Conservation (phyloP, 2,329 filamentous ascomycete species). For the Bimuria novae-zelandiae region DNA sequence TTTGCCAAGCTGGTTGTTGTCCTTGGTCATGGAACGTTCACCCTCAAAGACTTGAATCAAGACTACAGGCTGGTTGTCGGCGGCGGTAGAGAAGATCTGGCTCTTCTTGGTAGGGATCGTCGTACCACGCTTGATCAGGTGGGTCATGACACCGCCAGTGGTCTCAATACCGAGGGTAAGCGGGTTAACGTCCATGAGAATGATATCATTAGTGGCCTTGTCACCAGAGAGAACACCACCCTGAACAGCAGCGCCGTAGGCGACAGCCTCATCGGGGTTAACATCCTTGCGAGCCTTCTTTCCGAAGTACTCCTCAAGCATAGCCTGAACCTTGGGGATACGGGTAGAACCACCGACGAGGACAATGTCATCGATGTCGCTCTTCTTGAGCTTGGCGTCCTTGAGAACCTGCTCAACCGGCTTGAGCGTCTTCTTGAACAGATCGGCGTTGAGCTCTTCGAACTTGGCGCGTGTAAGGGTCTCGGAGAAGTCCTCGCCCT, state of each 20-base stretch:
- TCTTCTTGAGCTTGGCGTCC: slow-evolving; percentile 97
- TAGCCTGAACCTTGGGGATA: slow-evolving; percentile 95
- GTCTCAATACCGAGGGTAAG: slow-evolving; percentile 97
- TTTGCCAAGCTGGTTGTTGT: slow-evolving; percentile 93
- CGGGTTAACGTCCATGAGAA: slow-evolving; percentile 97
- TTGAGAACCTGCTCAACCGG: slow-evolving; percentile 98
- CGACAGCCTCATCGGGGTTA: slow-evolving; percentile 98
- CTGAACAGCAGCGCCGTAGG: slow-evolving; percentile 96
- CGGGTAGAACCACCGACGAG: slow-evolving; percentile 97
- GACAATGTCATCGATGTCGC: slow-evolving; percentile 93
- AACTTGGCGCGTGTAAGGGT: slow-evolving; percentile 98
- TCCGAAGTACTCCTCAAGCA: slow-evolving; percentile 96
- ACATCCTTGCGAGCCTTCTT: slow-evolving; percentile 99
- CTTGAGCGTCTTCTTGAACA: slow-evolving; percentile 99
- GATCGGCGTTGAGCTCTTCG: slow-evolving; percentile 97
- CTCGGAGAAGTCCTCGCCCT: slow-evolving; percentile 98
- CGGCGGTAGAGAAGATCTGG: slow-evolving; percentile 96
- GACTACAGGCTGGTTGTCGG: slow-evolving; percentile 95
- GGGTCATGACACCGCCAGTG: slow-evolving; percentile 96
- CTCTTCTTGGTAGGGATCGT: slow-evolving; percentile 95
- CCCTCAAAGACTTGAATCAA: slow-evolving; percentile 95
- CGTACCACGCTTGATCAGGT: slow-evolving; percentile 92
- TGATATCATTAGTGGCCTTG: slow-evolving; percentile 75
- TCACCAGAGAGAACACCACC: slow-evolving; percentile 93
- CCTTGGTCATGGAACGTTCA: slow-evolving; percentile 88